Evolutionary conservation across 179 eudicot genomes (phyloP), one percentile per base, ranked within the genome.

Genomic region (Patellifolia procumbens): DNA sequence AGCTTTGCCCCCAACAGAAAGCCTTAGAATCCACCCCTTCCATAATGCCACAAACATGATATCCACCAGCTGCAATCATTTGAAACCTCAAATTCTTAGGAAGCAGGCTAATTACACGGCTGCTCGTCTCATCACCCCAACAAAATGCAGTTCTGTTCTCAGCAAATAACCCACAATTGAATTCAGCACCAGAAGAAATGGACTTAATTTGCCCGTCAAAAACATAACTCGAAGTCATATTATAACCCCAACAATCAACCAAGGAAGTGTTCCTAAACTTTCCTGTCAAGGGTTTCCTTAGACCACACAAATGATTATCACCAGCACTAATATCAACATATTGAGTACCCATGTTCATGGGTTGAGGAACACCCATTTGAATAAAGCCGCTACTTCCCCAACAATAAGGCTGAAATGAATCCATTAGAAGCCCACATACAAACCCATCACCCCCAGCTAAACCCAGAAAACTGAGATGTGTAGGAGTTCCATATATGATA

Each of bases 241-340:
- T 95, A 78, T 89, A 95, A 5, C 99, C 99, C 99, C 99, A 95
- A 67, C 99, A 95, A 80, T 95, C 98, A 45, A 91, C 89, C 34
- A 93, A 77, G 0, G 97, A 90, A 35, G 76, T 76, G 73, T 90
- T 85, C 77, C 97, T 85, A 45, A 68, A 82, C 46, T 64, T 83
- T 16, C 93, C 95, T 22, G 26, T 86, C 49, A 88, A 81, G 70
- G 93, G 89, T 51, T 83, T 88, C 49, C 97, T 86, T 74, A 95
- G 71, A 3, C 89, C 99, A 78, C 99, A 95, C 42, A 95, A 78
- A 85, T 95, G 99, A 75, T 93, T 84, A 68, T 95, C 99, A n/a
- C 99, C 99, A 1, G 99, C 99, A 80, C 95, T 91, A 37, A 93
- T 88, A 70, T 95, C 98, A 10, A 88, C 60, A 75, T 93, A 95